Percentiles rank a stretch among this genome's conserved stretches.
Conservation (phyloP, 2,329 filamentous ascomycete genomes). For the Ophiostoma piceae region DNA sequence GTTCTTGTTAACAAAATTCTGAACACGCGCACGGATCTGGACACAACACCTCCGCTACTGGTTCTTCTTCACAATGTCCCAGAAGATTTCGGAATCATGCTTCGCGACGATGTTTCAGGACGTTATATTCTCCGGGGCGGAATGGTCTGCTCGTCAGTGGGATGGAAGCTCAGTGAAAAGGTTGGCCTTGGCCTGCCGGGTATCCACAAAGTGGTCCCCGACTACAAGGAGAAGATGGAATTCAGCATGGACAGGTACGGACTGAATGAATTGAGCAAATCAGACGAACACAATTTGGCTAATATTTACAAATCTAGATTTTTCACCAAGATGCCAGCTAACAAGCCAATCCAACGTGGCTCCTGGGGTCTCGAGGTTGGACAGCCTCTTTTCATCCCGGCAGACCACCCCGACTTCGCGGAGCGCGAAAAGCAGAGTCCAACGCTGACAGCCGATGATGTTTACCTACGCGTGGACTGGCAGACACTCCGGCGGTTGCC, state of each 20-base stretch:
- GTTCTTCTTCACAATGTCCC: slow-evolving; percentile 73
- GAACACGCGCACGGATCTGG: slow-evolving; percentile 49
- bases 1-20: slow-evolving; percentile 66
- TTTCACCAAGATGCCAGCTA: slow-evolving; percentile 62
- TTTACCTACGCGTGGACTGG: slow-evolving; percentile 77
- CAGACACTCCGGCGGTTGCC: slow-evolving; percentile 77
- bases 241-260: slow-evolving; percentile 70
- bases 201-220: slow-evolving; percentile 70
- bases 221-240: slow-evolving; percentile 83
- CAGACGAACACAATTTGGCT: background rate
- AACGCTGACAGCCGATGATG: slow-evolving; percentile 47
- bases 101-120: slow-evolving; percentile 66
- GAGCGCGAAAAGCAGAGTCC: slow-evolving; percentile 29
- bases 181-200: slow-evolving; percentile 63
- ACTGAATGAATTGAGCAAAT: background rate
- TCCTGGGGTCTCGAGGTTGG: slow-evolving; percentile 80
- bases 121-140: slow-evolving; percentile 71
- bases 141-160: slow-evolving; percentile 70
- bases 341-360: slow-evolving; percentile 73
- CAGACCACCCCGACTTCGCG: slow-evolving; percentile 49
- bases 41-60: slow-evolving; percentile 57
- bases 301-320: slow-evolving; percentile 39
- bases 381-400: slow-evolving; percentile 59
- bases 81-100: slow-evolving; percentile 75
- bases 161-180: slow-evolving; percentile 73